Base-by-base conservation (phyloP, 495 filamentous ascomycete genomes). In the Sporormia fimetaria region DNA sequence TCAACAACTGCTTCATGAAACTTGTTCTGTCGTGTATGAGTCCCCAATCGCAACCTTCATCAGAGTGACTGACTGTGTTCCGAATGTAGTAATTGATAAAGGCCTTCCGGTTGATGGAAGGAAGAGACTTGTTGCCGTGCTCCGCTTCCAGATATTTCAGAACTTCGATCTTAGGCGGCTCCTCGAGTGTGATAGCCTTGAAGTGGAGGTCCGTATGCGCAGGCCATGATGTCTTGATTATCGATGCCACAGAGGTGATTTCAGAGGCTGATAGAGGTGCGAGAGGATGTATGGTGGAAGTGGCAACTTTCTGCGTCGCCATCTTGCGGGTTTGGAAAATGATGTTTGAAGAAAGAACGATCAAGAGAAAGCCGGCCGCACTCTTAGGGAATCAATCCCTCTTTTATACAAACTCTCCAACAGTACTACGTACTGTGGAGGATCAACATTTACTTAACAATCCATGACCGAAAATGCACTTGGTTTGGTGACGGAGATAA, bases 1-100 rank as follows among this genome's bases (percentile, higher is more conserved):
- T 74, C 73, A 20, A 81, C 67, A 39, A 77, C 54, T 10, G 76
- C 74, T 58, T 82, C 79, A 44, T 81, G 78, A 28, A 81, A 62
- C 58, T 77, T 78, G 54, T 75, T 68, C 75, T 79, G 12, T 21
- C 15, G 18, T 31, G 27, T 27, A 14, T 8, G 29, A 17, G 25
- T 22, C 24, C 6, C 11, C 34, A 36, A 37, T 16, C 16, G 15
- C 21, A 40, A 18, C 36, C 16, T 8, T 26, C 10, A 51, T 65
- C 57, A 42, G 25, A n/a, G 25, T 7, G 12, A 12, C 51, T 37
- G 55, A 76, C 75, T 25, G 78, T 81, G 37, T 71, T 70, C 26
- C 67, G 62, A 47, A 82, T 60, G 46, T 80, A 81, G 55, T 81
- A 83, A 26, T 67, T 66, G 5, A 80, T 59, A 24, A 78, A 75